Conservation (phyloP, 1,284 basidiomycete genomes). For the Cutaneotrichosporon sp. region DNA sequence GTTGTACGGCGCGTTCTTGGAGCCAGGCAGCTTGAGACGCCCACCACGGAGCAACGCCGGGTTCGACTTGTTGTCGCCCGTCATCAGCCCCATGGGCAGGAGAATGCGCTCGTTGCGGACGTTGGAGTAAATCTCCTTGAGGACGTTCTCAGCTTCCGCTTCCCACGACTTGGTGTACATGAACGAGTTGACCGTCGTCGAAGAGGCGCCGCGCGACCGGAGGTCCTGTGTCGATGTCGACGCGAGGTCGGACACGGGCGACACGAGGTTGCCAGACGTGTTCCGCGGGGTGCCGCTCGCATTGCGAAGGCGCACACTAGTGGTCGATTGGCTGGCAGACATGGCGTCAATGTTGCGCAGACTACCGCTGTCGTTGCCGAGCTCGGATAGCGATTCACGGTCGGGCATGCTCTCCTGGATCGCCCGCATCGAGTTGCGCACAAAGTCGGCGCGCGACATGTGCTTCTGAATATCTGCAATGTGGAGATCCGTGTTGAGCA, state of each 20-base stretch:
- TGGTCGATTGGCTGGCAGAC: constrained; percentile 19
- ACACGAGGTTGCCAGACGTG: constrained; percentile 22
- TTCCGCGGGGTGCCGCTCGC: constrained; percentile 22
- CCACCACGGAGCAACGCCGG: constrained; percentile 18
- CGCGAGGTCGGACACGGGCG: constrained; percentile 22
- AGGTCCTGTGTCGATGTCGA: constrained; percentile 21
- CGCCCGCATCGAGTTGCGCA: constrained; percentile 81
- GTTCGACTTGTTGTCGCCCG: constrained; percentile 18
- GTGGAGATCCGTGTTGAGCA: constrained; percentile 96
- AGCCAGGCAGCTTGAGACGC: constrained; percentile 8
- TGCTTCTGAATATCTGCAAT: constrained; percentile 81
- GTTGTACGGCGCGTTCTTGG: constrained; percentile 30
- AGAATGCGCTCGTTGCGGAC: constrained; percentile 87
- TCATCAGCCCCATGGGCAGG: constrained; percentile 58
- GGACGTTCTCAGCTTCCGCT: constrained; percentile 69
- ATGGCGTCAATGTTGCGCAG: constrained; percentile 22
- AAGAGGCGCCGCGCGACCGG: constrained; percentile 23
- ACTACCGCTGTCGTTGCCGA: constrained; percentile 62
- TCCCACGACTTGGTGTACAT: constrained; percentile 59
- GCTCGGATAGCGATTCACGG: constrained; percentile 57
- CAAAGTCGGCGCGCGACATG: constrained; percentile 92
- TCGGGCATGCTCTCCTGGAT: constrained; percentile 53
- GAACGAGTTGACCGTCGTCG: constrained; percentile 33
- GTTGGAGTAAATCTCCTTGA: constrained; percentile 92
- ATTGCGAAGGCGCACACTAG: constrained; percentile 18